A percentile compares a stretch with the other conserved stretches of the same genome.
Evolutionary conservation across 768 basidiomycete genomes (phyloP).

Genomic region (Tulasnella sp.): DNA sequence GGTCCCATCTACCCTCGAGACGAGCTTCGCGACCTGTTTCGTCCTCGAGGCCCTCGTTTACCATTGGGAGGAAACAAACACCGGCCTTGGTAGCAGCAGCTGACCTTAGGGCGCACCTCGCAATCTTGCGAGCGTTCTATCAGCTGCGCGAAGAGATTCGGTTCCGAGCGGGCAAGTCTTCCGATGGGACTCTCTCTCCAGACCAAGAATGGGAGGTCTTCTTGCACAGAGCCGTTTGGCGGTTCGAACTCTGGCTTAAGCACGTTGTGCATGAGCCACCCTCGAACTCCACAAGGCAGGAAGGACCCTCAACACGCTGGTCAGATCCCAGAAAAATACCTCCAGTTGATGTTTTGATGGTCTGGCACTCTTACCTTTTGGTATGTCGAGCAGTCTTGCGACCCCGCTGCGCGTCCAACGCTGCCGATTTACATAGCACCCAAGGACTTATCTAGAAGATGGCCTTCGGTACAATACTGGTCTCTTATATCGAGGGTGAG

Average conservation of each 20-base stretch:
- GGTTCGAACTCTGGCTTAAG: conserved; percentile 36
- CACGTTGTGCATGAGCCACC: background rate
- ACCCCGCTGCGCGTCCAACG: background rate
- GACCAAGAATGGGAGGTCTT: conserved; percentile 37
- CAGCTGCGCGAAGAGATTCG: conserved; percentile 30
- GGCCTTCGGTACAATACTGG: conserved; percentile 27
- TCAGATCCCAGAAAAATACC: conserved; percentile 20
- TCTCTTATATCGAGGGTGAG: conserved; percentile 13
- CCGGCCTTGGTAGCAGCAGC: conserved; percentile 22
- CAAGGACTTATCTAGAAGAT: conserved; percentile 37
- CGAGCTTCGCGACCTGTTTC: background rate
- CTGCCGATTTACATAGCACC: conserved; percentile 34
- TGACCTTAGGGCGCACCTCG: conserved; percentile 36
- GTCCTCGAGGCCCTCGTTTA: background rate
- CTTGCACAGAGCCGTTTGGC: conserved; percentile 35
- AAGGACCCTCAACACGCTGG: background rate
- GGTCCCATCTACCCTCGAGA: background rate
- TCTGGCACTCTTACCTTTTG: conserved; percentile 37
- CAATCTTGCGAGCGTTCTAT: conserved; percentile 38
- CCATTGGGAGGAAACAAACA: conserved; percentile 25
- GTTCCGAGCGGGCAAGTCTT: background rate
- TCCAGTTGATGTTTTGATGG: conserved; percentile 38
- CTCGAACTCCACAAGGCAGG: background rate
- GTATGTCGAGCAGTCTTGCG: conserved; percentile 10
- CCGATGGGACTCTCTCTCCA: background rate